Percentiles rank a stretch among this genome's conserved stretches.
Conservation (phyloP, 139 green algal species). For the Marvania coccoides region DNA sequence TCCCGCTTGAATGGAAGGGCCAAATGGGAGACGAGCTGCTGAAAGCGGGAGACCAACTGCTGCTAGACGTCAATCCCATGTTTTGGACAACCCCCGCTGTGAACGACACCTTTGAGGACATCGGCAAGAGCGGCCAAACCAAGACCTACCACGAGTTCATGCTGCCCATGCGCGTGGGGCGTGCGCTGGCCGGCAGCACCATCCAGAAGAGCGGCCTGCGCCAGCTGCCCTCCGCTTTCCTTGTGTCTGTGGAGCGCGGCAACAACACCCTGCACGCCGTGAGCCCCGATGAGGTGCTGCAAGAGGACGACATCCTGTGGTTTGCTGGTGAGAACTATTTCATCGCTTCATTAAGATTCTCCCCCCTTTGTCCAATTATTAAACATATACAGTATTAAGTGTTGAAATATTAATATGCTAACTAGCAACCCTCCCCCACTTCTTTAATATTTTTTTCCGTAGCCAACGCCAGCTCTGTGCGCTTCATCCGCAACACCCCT, state of each 20-base stretch:
- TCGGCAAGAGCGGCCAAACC: conserved; percentile 19
- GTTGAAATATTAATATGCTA: too few species aligned
- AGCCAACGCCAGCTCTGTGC: conserved; percentile 29
- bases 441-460: too few species aligned
- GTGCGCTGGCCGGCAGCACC: conserved; percentile 33
- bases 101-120: conserved; percentile 23
- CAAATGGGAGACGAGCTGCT: conserved; percentile 60
- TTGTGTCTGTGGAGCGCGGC: conserved; percentile 50
- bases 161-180: conserved; percentile 24
- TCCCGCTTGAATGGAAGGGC: conserved; percentile 13
- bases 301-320: conserved; percentile 65
- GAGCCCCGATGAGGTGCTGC: conserved; percentile 36
- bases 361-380: too few species aligned
- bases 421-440: too few species aligned
- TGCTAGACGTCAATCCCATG: conserved; percentile 36
- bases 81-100: conserved; percentile 33
- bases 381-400: too few species aligned
- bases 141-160: conserved; percentile 33
- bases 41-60: conserved; percentile 44
- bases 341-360: too few species aligned
- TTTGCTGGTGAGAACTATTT: conserved; percentile 54
- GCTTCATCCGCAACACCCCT: conserved; percentile 48
- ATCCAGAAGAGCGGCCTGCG: conserved; percentile 24
- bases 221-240: conserved; percentile 42
- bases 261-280: conserved; percentile 32